Percentiles rank a stretch among this genome's conserved stretches.
Evolutionary conservation across 1,284 basidiomycete species (phyloP).

Genomic region (Irpex sp.): DNA sequence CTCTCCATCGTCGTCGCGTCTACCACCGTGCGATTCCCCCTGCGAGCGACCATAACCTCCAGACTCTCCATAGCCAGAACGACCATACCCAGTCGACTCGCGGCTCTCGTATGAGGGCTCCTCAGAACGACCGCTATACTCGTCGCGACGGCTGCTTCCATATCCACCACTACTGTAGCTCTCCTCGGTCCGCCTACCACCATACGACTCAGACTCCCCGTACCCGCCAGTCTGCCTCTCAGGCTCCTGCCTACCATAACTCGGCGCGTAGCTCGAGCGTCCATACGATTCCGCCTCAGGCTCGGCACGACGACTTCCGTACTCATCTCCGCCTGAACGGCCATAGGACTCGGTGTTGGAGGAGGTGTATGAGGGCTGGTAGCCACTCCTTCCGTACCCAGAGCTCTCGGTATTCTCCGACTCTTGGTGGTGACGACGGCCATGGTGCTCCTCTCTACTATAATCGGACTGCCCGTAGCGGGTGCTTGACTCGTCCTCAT

Average conservation of each 20-base stretch:
- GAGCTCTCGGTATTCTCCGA: not conserved
- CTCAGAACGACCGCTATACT: not conserved
- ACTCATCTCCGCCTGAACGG: not conserved
- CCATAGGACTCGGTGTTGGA: slow-evolving; percentile 1
- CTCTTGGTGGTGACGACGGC: not conserved
- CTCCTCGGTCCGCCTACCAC: slow-evolving; percentile 3
- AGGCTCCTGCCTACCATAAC: slow-evolving; percentile 10
- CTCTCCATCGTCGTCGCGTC: slow-evolving; percentile 5
- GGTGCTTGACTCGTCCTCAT: slow-evolving; percentile 7
- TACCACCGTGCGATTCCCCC: not conserved
- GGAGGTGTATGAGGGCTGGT: slow-evolving; percentile 6
- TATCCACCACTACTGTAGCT: not conserved
- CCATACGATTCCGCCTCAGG: not conserved
- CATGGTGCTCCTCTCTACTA: slow-evolving; percentile 4
- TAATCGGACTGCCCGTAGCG: slow-evolving; percentile 9
- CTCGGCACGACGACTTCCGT: not conserved
- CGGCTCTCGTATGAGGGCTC: not conserved
- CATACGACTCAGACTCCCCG: not conserved
- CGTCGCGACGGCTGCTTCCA: slow-evolving; percentile 1
- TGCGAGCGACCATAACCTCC: not conserved
- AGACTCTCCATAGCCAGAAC: not conserved
- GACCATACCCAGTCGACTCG: not conserved
- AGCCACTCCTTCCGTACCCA: slow-evolving; percentile 1
- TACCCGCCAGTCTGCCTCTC: slow-evolving; percentile 6
- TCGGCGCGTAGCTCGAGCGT: slow-evolving; percentile 1